Percentiles rank a stretch among this genome's conserved stretches.
Conservation (phyloP, 2,329 filamentous ascomycete species). For the Penicillium sp. region DNA sequence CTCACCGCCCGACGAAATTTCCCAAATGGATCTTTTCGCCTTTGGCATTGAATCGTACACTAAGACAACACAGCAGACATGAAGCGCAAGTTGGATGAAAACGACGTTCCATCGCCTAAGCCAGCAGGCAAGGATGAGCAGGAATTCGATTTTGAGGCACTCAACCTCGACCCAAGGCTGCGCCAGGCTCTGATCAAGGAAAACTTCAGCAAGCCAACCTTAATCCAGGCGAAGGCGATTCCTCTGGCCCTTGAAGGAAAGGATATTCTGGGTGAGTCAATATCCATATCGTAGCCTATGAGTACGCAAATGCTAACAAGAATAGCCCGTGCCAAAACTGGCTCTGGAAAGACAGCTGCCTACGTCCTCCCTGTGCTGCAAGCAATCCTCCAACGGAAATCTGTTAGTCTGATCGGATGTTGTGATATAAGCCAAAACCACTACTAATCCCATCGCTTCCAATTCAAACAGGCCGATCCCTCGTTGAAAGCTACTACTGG, state of each 20-base stretch:
- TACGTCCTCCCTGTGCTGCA: slow-evolving; percentile 90
- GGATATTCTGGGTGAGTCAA: slow-evolving; percentile 68
- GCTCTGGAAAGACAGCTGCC: slow-evolving; percentile 96
- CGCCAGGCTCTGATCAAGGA: slow-evolving; percentile 83
- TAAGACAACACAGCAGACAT: slow-evolving; percentile 34
- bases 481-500: slow-evolving; percentile 60
- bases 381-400: slow-evolving; percentile 76
- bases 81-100: slow-evolving; percentile 54
- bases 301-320: slow-evolving; percentile 19
- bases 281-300: too few species aligned
- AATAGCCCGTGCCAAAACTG: slow-evolving; percentile 83
- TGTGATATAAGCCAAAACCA: background rate
- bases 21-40: slow-evolving; percentile 20
- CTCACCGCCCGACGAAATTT: slow-evolving; percentile 41
- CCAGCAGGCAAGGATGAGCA: slow-evolving; percentile 26
- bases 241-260: slow-evolving; percentile 83
- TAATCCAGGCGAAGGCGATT: slow-evolving; percentile 83
- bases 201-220: slow-evolving; percentile 82
- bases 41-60: slow-evolving; percentile 10
- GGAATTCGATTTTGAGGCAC: slow-evolving; percentile 66
- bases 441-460: slow-evolving; percentile 3
- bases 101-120: slow-evolving; percentile 48
- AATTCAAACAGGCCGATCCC: slow-evolving; percentile 33
- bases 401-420: slow-evolving; percentile 45
- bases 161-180: slow-evolving; percentile 81